Base-by-base conservation (phyloP, 257 asterid genomes). In the Buddleja alternifolia region DNA sequence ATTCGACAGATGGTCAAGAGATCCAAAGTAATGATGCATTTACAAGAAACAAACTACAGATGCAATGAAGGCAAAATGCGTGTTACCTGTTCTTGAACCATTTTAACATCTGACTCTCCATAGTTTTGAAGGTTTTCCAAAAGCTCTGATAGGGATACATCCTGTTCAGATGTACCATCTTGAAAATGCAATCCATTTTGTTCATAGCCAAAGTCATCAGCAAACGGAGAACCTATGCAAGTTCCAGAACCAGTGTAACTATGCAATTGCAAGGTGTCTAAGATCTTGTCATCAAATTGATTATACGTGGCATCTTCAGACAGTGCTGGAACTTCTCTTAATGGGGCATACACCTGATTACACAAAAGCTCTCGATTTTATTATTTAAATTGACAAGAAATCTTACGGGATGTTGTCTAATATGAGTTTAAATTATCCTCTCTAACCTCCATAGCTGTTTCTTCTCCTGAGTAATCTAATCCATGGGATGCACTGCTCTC, bases 131-230 rank as follows among this genome's bases (percentile, higher is more conserved):
- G 85, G 80, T 59, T 81, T 71, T 79, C 87, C 58, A 85, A 82
- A 39, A 85, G 66, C 24, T 80, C 84, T 11, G 95, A 75, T 48
- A 85, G 74, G 68, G 92, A 88, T 60, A 79, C 87, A 80, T 88
- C 95, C 67, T 80, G 92, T 73, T 88, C 95, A 41, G 82, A 80
- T 29, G 92, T 71, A 50, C 92, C 95, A 65, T 88, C 95, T 81
- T 82, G 84, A 72, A 88, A 88, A 78, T 74, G 78, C 55, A 75
- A 60, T 17, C 79, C 92, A 41, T 79, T 63, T 59, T 75, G 78
- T 67, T 83, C 84, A 69, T 70, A 55, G 51, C 95, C 95, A 78
- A 85, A 88, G 77, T 85, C 86, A 75, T 84, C 84, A 64, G 87
- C 81, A 77, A 80, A 88, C 14, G 92, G 92, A 40, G 95, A 88